These are phyloP conservation scores for Aspergillus olivimuriae DNA, from an alignment of 495 filamentous ascomycete genomes.

Conservation along the genomic window DNA sequence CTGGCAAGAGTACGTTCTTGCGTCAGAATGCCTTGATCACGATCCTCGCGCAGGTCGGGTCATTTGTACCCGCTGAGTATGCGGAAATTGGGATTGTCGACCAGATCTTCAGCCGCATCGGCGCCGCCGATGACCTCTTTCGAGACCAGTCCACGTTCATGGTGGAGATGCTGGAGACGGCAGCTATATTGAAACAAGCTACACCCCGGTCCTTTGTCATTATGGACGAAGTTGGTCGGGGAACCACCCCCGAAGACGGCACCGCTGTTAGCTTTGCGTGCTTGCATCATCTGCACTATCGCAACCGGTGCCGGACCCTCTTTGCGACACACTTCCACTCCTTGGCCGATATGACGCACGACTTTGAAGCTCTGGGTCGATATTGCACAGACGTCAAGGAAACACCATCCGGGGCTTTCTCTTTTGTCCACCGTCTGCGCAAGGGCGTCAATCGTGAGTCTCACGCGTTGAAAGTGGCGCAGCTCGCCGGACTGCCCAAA, in stretches of 20 bases:
- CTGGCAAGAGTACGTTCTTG: constrained; percentile 90
- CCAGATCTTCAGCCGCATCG: constrained; percentile 85
- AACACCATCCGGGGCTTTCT: constrained; percentile 55
- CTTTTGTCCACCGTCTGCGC: constrained; percentile 77
- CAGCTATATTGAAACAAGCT: constrained; percentile 46
- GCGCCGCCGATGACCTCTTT: constrained; percentile 88
- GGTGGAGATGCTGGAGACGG: constrained; percentile 53
- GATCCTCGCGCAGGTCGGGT: constrained; percentile 86
- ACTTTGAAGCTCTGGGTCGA: constrained; percentile 59
- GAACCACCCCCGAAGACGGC: constrained; percentile 89
- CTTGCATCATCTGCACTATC: constrained; percentile 70
- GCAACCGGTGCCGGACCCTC: constrained; percentile 70
- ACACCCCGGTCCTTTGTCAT: constrained; percentile 72
- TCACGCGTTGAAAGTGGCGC: constrained; percentile 89
- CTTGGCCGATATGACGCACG: constrained; percentile 68
- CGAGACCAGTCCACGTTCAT: constrained; percentile 93
- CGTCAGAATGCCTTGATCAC: constrained; percentile 92
- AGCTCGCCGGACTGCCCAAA: constrained; percentile 69
- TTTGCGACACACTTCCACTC: constrained; percentile 95
- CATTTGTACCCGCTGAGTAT: constrained; percentile 82
- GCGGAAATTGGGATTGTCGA: constrained; percentile 85
- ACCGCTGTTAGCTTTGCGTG: constrained; percentile 84
- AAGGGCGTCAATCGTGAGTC: constrained; percentile 78
- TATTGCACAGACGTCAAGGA: constrained; percentile 92
- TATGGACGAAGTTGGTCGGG: constrained; percentile 96